These are phyloP conservation scores for Fomitopsis pinicola DNA, from an alignment of 1,284 basidiomycete species.

Conservation along the genomic window DNA sequence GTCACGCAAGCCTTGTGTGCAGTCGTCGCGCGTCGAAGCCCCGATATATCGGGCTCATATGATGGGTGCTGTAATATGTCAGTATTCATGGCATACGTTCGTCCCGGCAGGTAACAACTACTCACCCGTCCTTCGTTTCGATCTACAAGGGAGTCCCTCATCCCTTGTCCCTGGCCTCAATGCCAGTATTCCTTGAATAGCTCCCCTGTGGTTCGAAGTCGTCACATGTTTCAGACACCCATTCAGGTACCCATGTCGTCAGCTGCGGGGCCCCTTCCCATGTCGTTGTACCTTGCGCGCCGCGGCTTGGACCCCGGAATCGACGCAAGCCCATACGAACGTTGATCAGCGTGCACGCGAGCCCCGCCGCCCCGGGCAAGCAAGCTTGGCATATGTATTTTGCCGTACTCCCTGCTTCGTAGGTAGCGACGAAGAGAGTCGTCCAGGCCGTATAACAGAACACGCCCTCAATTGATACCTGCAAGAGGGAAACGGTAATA, in stretches of 20 bases:
- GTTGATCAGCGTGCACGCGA: constrained; percentile 5
- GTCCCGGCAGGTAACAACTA: too few species aligned
- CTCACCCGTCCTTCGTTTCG: too few species aligned
- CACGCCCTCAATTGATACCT: background rate
- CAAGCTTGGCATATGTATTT: background rate
- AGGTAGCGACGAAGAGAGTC: background rate
- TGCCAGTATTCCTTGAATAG: background rate
- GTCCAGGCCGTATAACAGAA: background rate
- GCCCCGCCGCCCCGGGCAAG: background rate
- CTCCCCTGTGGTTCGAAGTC: background rate
- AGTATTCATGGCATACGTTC: too few species aligned
- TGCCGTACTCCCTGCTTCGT: background rate
- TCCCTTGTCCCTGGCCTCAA: background rate
- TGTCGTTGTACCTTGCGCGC: background rate
- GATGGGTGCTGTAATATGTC: too few species aligned
- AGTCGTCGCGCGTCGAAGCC: too few species aligned
- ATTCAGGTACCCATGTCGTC: background rate
- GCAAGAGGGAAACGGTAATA: background rate
- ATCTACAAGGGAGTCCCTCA: background rate
- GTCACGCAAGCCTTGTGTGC: too few species aligned
- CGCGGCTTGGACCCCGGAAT: background rate
- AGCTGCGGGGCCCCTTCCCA: background rate
- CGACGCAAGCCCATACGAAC: background rate
- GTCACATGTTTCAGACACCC: background rate
- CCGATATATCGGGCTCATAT: too few species aligned